A percentile compares a stretch with the other conserved stretches of the same genome.
Evolutionary conservation across 169 alveolate species (phyloP).

Genomic region (Cytauxzoon felis): DNA sequence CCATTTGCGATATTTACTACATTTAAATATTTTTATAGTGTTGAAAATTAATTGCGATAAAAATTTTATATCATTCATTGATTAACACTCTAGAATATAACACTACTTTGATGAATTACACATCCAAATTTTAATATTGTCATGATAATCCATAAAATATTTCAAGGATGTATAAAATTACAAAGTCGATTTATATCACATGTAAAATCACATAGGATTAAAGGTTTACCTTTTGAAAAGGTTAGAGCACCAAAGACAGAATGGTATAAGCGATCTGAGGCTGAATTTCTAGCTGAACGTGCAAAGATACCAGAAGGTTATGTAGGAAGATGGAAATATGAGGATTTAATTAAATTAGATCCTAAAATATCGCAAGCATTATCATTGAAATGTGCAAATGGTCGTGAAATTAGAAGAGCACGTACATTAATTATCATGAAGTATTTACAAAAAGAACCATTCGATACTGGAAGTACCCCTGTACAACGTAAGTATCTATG

Average conservation of each 20-base stretch:
- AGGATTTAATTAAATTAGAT: slow-evolving; percentile 67
- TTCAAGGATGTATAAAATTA: background rate
- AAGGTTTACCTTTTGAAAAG: slow-evolving; percentile 78
- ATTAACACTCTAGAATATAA: slow-evolving; percentile 8
- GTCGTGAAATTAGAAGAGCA: slow-evolving; percentile 57
- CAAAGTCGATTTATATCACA: slow-evolving; percentile 66
- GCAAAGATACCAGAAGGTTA: slow-evolving; percentile 75
- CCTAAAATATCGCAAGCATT: slow-evolving; percentile 61
- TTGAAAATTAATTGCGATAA: background rate
- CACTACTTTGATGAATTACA: background rate
- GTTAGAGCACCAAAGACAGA: slow-evolving; percentile 81
- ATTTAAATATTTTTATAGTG: too few relatives aligned
- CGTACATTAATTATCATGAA: slow-evolving; percentile 64
- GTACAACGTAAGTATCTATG: slow-evolving; percentile 64
- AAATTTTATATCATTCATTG: background rate
- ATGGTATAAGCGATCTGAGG: slow-evolving; percentile 82
- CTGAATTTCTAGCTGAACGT: slow-evolving; percentile 79
- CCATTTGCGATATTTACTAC: too few relatives aligned
- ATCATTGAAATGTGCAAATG: slow-evolving; percentile 69
- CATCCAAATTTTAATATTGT: background rate
- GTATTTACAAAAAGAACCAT: slow-evolving; percentile 74
- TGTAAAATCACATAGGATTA: slow-evolving; percentile 74
- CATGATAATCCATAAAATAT: background rate
- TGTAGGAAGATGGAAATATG: slow-evolving; percentile 76
- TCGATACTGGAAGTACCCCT: slow-evolving; percentile 76